Conservation (phyloP, 768 basidiomycete species). For the Serendipita sp. region DNA sequence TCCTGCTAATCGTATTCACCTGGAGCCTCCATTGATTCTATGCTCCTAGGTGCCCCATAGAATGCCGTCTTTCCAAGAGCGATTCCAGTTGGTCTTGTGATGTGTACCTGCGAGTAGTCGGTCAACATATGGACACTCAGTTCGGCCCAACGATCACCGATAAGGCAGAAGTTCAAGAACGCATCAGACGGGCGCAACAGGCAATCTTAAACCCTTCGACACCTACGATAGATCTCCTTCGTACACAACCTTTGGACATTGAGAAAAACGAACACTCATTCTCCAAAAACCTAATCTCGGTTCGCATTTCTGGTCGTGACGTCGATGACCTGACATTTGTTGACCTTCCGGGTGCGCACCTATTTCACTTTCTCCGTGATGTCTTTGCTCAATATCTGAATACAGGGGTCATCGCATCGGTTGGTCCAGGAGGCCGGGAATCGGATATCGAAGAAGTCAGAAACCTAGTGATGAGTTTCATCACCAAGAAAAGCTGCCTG, state of each 20-base stretch:
- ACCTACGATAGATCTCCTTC: slow-evolving; percentile 8
- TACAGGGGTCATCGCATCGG: slow-evolving; percentile 43
- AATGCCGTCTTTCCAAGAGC: slow-evolving; percentile 13
- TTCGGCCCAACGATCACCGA: slow-evolving; percentile 14
- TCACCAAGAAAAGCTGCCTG: slow-evolving; percentile 44
- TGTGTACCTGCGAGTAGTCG: slow-evolving; percentile 14
- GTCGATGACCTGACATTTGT: slow-evolving; percentile 51
- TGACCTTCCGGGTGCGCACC: slow-evolving; percentile 38
- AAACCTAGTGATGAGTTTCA: slow-evolving; percentile 41
- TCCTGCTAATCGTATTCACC: slow-evolving; percentile 16
- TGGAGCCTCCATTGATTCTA: background rate
- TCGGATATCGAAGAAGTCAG: slow-evolving; percentile 49
- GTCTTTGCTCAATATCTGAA: background rate
- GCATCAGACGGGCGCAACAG: slow-evolving; percentile 16
- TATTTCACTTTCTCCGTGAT: background rate
- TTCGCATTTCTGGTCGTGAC: slow-evolving; percentile 43
- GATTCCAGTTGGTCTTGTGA: slow-evolving; percentile 13
- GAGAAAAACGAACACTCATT: slow-evolving; percentile 20
- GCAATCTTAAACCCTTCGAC: slow-evolving; percentile 16
- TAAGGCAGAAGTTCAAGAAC: slow-evolving; percentile 11
- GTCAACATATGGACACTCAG: slow-evolving; percentile 8
- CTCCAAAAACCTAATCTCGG: slow-evolving; percentile 39
- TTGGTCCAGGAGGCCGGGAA: slow-evolving; percentile 31
- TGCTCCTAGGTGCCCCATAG: slow-evolving; percentile 13
- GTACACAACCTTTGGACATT: background rate